These are phyloP conservation scores for Boletellus ananas DNA, from an alignment of 768 basidiomycete genomes.

Conservation along the genomic window DNA sequence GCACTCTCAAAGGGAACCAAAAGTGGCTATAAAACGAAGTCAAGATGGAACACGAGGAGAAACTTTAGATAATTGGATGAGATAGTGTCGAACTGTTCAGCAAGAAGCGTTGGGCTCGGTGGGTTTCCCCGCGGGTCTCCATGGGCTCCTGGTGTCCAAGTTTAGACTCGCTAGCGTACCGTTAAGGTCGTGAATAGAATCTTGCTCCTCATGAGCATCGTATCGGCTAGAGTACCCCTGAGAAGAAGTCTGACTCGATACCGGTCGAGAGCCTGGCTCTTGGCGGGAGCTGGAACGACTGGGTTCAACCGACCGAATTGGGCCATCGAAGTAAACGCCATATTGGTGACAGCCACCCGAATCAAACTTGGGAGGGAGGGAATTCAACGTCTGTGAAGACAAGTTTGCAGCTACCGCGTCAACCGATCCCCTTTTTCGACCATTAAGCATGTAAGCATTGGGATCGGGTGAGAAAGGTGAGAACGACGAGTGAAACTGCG, in stretches of 20 bases:
- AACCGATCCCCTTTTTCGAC: conserved; percentile 34
- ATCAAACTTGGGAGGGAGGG: conserved; percentile 50
- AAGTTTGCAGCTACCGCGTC: conserved; percentile 37
- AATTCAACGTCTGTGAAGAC: conserved; percentile 47
- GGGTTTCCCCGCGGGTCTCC: conserved; percentile 28
- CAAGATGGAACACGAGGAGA: conserved; percentile 10
- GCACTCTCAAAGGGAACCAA: conserved; percentile 12
- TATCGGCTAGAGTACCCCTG: conserved; percentile 22
- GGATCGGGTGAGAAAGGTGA: conserved; percentile 82
- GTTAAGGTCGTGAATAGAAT: conserved; percentile 65
- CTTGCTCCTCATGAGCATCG: conserved; percentile 39
- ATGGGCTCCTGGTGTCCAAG: conserved; percentile 44
- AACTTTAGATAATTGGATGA: conserved; percentile 6
- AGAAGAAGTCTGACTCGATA: conserved; percentile 42
- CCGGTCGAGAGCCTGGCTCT: conserved; percentile 52
- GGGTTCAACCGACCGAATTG: conserved; percentile 37
- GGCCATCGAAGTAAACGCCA: conserved; percentile 42
- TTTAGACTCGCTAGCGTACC: conserved; percentile 74
- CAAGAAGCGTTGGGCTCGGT: conserved; percentile 17
- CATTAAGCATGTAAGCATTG: conserved; percentile 40
- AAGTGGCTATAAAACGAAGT: conserved; percentile 24
- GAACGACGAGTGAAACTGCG: conserved; percentile 38
- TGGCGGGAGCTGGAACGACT: conserved; percentile 40
- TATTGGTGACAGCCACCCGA: conserved; percentile 40
- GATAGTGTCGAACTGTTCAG: conserved; percentile 14